phyloP scores from a whole-genome alignment of 192 early-diverging fungal species.

The Backusella liffmaniae region DNA sequence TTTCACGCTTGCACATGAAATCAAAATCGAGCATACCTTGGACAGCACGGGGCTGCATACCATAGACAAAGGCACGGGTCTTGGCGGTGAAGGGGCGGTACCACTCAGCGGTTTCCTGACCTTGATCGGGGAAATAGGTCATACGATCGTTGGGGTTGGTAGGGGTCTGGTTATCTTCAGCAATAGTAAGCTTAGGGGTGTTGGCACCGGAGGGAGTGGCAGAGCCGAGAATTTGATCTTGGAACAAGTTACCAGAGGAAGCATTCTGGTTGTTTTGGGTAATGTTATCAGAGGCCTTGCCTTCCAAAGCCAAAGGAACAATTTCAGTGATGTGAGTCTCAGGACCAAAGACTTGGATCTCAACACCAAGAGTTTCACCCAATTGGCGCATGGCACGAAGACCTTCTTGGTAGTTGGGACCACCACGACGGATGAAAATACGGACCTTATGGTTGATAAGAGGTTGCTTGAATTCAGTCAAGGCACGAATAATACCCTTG shows the following conservation, averaged over 20 bases:
- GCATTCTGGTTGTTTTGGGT: conserved; percentile 40
- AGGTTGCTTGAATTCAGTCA: conserved; percentile 88
- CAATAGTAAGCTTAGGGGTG: conserved; percentile 38
- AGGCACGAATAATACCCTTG: conserved; percentile 97
- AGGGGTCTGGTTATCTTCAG: conserved; percentile 51
- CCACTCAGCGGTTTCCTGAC: conserved; percentile 49
- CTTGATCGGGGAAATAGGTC: conserved; percentile 45
- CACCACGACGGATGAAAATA: conserved; percentile 96
- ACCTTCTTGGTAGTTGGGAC: conserved; percentile 99
- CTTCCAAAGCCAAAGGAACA: conserved; percentile 87
- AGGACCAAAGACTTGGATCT: conserved; percentile 94
- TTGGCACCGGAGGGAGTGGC: conserved; percentile 20
- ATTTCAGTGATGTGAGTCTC: conserved; percentile 99
- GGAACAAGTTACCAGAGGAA: conserved; percentile 57
- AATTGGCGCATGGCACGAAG: conserved; percentile 91
- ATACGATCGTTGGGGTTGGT: conserved; percentile 46
- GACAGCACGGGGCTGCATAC: conserved; percentile 98
- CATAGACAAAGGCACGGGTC: conserved; percentile 93
- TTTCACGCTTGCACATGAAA: conserved; percentile 92
- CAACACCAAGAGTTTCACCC: conserved; percentile 90
- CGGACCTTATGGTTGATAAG: conserved; percentile 87
- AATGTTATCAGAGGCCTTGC: conserved; percentile 51
- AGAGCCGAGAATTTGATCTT: conserved; percentile 55
- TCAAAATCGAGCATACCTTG: conserved; percentile 99
- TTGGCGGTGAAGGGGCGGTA: conserved; percentile 75